phyloP scores from a whole-genome alignment of 495 filamentous ascomycete species.

The Hapsidospora chrysogenum region DNA sequence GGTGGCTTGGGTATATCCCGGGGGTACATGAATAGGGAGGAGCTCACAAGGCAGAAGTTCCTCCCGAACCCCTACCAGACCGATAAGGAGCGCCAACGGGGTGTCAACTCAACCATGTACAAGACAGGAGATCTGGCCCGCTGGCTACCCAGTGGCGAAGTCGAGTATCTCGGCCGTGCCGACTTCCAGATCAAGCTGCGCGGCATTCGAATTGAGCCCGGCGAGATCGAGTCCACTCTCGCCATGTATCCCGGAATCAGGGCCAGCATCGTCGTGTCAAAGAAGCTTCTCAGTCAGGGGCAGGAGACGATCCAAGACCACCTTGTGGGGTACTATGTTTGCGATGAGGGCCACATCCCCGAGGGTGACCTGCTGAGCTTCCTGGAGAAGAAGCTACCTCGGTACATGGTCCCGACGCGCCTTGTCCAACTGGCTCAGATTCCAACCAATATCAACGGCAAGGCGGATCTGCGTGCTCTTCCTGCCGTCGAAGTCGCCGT shows the following conservation, averaged over 20 bases:
- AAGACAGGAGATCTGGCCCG: slow-evolving; percentile 24
- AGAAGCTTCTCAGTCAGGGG: slow-evolving; percentile 16
- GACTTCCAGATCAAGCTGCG: slow-evolving; percentile 35
- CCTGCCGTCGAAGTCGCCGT: slow-evolving; percentile 14
- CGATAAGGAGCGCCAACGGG: slow-evolving; percentile 3
- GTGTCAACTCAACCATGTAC: slow-evolving; percentile 16
- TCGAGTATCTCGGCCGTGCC: slow-evolving; percentile 24
- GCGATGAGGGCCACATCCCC: not conserved
- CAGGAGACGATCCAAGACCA: slow-evolving; percentile 6
- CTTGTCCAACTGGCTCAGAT: slow-evolving; percentile 19
- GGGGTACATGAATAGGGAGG: slow-evolving; percentile 17
- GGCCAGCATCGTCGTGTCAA: slow-evolving; percentile 7
- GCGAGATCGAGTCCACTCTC: slow-evolving; percentile 28
- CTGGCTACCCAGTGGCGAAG: slow-evolving; percentile 15
- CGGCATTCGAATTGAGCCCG: slow-evolving; percentile 34
- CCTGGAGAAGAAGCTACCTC: slow-evolving; percentile 15
- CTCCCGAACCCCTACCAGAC: slow-evolving; percentile 14
- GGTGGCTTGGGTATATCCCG: slow-evolving; percentile 16
- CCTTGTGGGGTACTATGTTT: slow-evolving; percentile 16
- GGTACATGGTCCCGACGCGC: slow-evolving; percentile 27
- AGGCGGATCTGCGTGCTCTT: slow-evolving; percentile 23
- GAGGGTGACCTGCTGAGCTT: slow-evolving; percentile 6
- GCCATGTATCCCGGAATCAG: slow-evolving; percentile 6
- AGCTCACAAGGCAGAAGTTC: slow-evolving; percentile 14
- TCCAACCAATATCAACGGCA: slow-evolving; percentile 22